Percentiles rank a stretch among this genome's conserved stretches.
These are phyloP conservation scores for Saprolegnia parasitica DNA, from an alignment of 352 stramenopile species.

Conservation along the genomic window DNA sequence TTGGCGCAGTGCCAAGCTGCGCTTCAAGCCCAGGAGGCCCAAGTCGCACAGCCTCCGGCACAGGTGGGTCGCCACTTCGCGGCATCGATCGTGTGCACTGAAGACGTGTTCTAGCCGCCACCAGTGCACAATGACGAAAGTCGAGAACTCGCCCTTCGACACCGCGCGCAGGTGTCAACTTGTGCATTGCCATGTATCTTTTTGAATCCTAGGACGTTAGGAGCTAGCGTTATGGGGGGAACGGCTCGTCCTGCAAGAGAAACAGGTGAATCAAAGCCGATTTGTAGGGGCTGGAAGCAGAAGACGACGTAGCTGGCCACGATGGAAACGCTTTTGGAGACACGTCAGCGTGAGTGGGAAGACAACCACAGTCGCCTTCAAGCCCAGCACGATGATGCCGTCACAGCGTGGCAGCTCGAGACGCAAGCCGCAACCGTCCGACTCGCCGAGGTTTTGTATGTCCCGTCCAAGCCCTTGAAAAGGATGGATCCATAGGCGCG, in stretches of 20 bases:
- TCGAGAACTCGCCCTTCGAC: background rate
- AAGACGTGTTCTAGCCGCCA: no score
- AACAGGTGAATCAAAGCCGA: background rate
- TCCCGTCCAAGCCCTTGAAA: background rate
- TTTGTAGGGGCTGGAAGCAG: background rate
- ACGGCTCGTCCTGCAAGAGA: background rate
- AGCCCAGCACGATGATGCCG: background rate
- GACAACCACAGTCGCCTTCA: background rate
- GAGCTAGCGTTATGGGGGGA: background rate
- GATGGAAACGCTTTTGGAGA: background rate
- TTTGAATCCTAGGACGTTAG: background rate
- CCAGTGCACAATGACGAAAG: background rate
- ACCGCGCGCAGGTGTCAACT: background rate
- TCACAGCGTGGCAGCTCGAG: background rate
- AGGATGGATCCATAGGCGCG: background rate
- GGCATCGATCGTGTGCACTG: no score
- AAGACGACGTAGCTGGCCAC: background rate
- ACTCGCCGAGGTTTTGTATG: background rate
- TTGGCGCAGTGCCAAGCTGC: background rate
- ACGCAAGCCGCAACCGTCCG: background rate
- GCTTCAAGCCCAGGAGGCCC: background rate
- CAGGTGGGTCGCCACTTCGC: no score
- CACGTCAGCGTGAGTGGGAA: background rate
- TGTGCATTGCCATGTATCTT: no score
- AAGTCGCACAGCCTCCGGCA: no score